phyloP scores from a whole-genome alignment of 108 stramenopile genomes.

The Cyclotella atomus region DNA sequence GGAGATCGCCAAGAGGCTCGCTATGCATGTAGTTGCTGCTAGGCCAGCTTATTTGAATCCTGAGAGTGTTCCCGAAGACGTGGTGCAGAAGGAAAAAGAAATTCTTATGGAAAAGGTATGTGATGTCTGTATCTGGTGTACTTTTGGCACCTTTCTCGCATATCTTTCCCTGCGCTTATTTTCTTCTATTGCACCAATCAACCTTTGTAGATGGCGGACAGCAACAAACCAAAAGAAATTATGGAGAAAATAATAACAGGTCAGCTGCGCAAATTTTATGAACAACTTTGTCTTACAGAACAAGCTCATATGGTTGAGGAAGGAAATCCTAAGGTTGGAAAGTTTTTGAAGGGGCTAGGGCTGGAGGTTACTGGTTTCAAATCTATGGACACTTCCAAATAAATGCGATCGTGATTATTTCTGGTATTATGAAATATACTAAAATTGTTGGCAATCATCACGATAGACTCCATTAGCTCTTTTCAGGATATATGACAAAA shows the following conservation, averaged over 20 bases:
- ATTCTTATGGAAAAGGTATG: conserved; percentile 68
- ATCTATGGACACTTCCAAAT: conserved; percentile 21
- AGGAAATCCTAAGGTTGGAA: conserved; percentile 67
- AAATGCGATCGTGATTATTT: no score
- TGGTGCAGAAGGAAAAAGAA: conserved; percentile 70
- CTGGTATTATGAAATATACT: no score
- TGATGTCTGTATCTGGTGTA: no score
- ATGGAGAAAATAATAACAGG: conserved; percentile 81
- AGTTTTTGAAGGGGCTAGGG: conserved; percentile 26
- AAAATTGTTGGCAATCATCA: not conserved
- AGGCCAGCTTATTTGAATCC: conserved; percentile 75
- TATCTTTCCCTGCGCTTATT: no score
- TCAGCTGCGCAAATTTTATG: conserved; percentile 77
- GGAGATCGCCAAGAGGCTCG: conserved; percentile 81
- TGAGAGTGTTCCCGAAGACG: conserved; percentile 61
- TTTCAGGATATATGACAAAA: no score
- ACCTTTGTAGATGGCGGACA: conserved; percentile 52
- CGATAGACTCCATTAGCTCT: no score
- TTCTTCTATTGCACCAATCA: no score
- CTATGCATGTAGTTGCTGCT: conserved; percentile 96
- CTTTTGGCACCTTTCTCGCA: no score
- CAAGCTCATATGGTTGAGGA: conserved; percentile 86
- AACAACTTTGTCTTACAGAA: conserved; percentile 68
- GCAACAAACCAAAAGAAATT: conserved; percentile 78
- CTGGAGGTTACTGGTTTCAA: conserved; percentile 34